Evolutionary conservation across 192 early-diverging fungal species (phyloP).

Genomic region (Podila minutissima): DNA sequence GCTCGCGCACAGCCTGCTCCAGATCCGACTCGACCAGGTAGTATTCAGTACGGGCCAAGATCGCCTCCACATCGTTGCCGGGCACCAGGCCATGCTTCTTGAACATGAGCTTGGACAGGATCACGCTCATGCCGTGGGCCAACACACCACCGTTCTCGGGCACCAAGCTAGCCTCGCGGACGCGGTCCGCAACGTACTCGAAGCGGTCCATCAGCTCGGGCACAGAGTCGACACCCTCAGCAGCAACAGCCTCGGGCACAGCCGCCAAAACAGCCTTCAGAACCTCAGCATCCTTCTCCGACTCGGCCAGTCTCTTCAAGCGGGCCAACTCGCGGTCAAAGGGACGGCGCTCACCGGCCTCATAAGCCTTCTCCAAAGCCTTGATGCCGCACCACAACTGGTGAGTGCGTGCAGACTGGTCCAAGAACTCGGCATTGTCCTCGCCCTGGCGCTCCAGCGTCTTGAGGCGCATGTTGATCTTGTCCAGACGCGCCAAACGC

Average conservation of each 20-base stretch:
- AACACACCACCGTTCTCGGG: conserved; percentile 89
- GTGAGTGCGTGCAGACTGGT: conserved; percentile 70
- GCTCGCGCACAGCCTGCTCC: conserved; percentile 86
- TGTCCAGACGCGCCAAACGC: conserved; percentile 86
- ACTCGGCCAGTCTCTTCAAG: conserved; percentile 60
- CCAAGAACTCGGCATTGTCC: conserved; percentile 74
- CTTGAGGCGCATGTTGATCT: conserved; percentile 80
- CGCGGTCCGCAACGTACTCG: conserved; percentile 68
- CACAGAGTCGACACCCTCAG: conserved; percentile 71
- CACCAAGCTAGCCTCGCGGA: conserved; percentile 84
- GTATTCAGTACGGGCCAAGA: conserved; percentile 80
- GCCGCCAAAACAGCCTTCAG: conserved; percentile 70
- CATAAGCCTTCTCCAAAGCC: conserved; percentile 67
- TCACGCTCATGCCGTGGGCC: conserved; percentile 77
- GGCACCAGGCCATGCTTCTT: conserved; percentile 85
- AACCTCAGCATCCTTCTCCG: conserved; percentile 64
- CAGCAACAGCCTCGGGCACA: conserved; percentile 64
- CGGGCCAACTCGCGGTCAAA: conserved; percentile 79
- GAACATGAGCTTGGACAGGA: conserved; percentile 83
- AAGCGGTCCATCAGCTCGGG: conserved; percentile 78
- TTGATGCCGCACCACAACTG: conserved; percentile 71
- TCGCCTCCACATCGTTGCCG: conserved; percentile 88
- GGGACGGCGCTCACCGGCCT: conserved; percentile 58
- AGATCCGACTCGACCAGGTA: conserved; percentile 83
- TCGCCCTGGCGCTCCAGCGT: conserved; percentile 74